Conservation (phyloP, 2,329 filamentous ascomycete species). For the Aurifilum marmelostoma region DNA sequence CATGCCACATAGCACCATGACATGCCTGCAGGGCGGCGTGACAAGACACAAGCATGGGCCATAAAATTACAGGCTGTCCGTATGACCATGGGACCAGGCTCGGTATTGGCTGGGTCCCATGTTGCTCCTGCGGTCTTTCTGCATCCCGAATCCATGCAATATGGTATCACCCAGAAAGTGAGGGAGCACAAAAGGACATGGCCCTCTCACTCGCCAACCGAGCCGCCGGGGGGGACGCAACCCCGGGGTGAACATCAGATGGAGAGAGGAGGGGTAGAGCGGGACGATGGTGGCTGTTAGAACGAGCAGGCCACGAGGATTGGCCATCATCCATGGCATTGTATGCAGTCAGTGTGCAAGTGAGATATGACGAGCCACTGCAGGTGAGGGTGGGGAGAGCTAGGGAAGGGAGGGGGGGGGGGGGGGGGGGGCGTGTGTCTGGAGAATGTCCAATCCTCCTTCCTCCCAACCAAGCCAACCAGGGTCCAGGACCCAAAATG, state of each 20-base stretch:
- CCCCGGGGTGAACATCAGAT: conserved; percentile 9
- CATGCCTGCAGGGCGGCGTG: neutral
- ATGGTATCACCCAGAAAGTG: conserved; percentile 19
- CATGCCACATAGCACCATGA: neutral
- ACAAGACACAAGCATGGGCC: conserved; percentile 14
- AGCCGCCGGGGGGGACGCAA: conserved; percentile 6
- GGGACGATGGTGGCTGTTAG: conserved; percentile 15
- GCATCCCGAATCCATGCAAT: conserved; percentile 27
- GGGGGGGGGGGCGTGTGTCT: neutral
- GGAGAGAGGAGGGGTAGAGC: conserved; percentile 10
- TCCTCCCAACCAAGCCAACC: neutral
- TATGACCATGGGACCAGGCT: conserved; percentile 25
- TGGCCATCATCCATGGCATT: conserved; percentile 19
- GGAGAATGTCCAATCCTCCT: neutral
- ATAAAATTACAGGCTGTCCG: conserved; percentile 25
- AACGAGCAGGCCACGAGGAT: conserved; percentile 18
- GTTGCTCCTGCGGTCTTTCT: conserved; percentile 5
- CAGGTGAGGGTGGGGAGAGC: conserved; percentile 7
- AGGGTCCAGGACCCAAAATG: conserved; percentile 4
- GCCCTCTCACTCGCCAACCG: conserved; percentile 26
- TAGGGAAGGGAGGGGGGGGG: neutral
- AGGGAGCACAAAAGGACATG: conserved; percentile 15
- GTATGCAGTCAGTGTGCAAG: conserved; percentile 25
- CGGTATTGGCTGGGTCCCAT: conserved; percentile 24
- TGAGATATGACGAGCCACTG: conserved; percentile 28